Percentiles rank a stretch among this genome's conserved stretches.
Conservation (phyloP, 371 early-diverging fungal genomes). For the Mortierella sp. region DNA sequence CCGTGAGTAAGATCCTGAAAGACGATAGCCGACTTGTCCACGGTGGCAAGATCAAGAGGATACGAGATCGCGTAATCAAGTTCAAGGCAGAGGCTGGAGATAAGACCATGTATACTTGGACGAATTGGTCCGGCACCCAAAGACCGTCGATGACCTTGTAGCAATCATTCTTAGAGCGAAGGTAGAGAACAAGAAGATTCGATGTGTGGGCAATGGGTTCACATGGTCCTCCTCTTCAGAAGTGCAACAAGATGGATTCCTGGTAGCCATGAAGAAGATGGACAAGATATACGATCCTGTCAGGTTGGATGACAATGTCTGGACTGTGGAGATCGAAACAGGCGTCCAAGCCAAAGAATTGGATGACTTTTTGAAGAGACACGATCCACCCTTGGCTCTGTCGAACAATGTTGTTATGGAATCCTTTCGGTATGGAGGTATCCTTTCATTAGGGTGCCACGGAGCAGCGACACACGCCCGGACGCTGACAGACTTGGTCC, state of each 20-base stretch:
- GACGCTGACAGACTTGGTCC: constrained; percentile 22
- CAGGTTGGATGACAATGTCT: constrained; percentile 1
- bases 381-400: constrained; percentile 29
- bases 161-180: constrained; percentile 33
- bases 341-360: constrained; percentile 27
- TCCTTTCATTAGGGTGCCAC: constrained; percentile 40
- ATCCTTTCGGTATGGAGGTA: constrained; percentile 36
- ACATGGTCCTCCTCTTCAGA: constrained; percentile 13
- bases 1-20: no score
- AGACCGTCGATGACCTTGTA: constrained; percentile 22
- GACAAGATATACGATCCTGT: constrained; percentile 27
- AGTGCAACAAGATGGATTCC: constrained; percentile 21
- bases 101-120: no score
- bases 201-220: constrained; percentile 30
- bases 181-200: constrained; percentile 25
- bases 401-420: constrained; percentile 17
- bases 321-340: constrained; percentile 33
- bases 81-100: no score
- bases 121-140: no score
- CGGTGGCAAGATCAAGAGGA: no score
- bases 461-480: constrained; percentile 9
- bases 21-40: no score
- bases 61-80: no score
- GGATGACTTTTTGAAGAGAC: constrained; percentile 12
- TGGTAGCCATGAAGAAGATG: constrained; percentile 18